Percentiles rank a stretch among this genome's conserved stretches.
These are phyloP conservation scores for Boletus rex-veris DNA, from an alignment of 768 basidiomycete species.

Conservation along the genomic window DNA sequence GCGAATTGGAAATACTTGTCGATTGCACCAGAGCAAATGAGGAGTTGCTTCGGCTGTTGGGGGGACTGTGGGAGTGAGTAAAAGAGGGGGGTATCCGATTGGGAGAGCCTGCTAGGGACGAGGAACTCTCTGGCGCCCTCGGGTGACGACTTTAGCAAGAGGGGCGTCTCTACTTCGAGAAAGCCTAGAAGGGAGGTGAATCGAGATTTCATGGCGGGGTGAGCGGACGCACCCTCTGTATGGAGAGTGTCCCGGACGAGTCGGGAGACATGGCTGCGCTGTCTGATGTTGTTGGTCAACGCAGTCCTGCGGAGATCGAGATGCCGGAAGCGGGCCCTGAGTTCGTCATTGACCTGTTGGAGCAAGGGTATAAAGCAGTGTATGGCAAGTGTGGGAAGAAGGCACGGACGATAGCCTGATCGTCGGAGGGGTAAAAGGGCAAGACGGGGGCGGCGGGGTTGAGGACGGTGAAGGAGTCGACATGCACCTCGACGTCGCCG, in stretches of 20 bases:
- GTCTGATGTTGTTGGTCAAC: constrained; percentile 75
- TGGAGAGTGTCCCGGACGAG: constrained; percentile 70
- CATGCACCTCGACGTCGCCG: constrained; percentile 78
- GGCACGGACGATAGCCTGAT: constrained; percentile 64
- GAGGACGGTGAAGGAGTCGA: constrained; percentile 66
- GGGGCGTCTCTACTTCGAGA: constrained; percentile 89
- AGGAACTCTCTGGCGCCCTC: constrained; percentile 95
- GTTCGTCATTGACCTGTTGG: constrained; percentile 75
- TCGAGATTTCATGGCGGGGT: constrained; percentile 4
- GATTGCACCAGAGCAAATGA: constrained; percentile 87
- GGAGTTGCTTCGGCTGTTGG: constrained; percentile 92
- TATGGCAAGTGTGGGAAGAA: neutral
- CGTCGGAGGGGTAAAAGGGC: constrained; percentile 84
- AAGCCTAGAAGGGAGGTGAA: constrained; percentile 54
- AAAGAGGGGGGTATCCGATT: constrained; percentile 44
- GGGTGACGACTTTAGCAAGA: constrained; percentile 86
- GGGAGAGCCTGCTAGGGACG: constrained; percentile 65
- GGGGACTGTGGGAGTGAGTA: constrained; percentile 94
- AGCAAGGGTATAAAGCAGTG: neutral
- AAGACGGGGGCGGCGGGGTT: constrained; percentile 70
- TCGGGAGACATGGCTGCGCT: constrained; percentile 78
- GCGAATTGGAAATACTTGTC: constrained; percentile 92
- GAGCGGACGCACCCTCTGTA: constrained; percentile 54
- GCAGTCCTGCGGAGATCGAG: constrained; percentile 80
- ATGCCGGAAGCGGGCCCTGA: constrained; percentile 82